Base-by-base conservation (phyloP, 2,329 filamentous ascomycete species). In the Ciborinia camelliae region DNA sequence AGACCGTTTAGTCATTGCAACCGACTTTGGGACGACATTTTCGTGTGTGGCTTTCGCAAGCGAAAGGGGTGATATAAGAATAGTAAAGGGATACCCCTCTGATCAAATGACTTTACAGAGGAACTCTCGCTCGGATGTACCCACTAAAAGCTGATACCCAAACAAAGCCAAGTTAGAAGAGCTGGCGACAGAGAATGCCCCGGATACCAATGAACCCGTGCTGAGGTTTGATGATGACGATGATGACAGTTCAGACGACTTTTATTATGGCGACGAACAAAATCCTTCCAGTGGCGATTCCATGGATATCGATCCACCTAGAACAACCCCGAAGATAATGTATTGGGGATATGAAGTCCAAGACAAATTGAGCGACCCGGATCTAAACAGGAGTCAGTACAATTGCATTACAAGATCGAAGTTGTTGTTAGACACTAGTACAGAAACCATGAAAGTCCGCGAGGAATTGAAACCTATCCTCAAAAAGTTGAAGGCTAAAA, bases 21-120 rank as follows among this genome's bases (percentile, higher is more conserved):
- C 66, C 4, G 67, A 68, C 28, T 68, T 68, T 45, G 67, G 67
- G 51, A 68, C 67, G 18, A 68, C 67, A 9, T 68, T 68, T 48
- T 67, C 65, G 47, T 67, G 65, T 15, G 65, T 68, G 6, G 65
- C 67, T 12, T 68, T 64, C 51, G 66, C 67, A 9, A 62, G 45
- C 32, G 37, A 28, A 5, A 43, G 43, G 9, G 20, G 43, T 23
- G 55, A 43, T 5, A 65, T 67, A 14, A 43, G 41, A n/a, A 60
- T 65, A 23, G 63, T 68, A 20, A 39, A 37, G n/a, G 63, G 63
- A 39, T 65, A 65, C 28, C 65, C 67, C 8, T 47, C 62, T 30
- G 67, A 68, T 58, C 65, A 63, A 30, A 63, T 55, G 41, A 50
- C 35, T 5, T 30, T 58, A 5, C 30, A 35, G 15, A 54, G 53